Percentiles rank a stretch among this genome's conserved stretches.
Conservation (phyloP, 371 early-diverging fungal genomes). For the Thermomucor indicae-seudaticae region DNA sequence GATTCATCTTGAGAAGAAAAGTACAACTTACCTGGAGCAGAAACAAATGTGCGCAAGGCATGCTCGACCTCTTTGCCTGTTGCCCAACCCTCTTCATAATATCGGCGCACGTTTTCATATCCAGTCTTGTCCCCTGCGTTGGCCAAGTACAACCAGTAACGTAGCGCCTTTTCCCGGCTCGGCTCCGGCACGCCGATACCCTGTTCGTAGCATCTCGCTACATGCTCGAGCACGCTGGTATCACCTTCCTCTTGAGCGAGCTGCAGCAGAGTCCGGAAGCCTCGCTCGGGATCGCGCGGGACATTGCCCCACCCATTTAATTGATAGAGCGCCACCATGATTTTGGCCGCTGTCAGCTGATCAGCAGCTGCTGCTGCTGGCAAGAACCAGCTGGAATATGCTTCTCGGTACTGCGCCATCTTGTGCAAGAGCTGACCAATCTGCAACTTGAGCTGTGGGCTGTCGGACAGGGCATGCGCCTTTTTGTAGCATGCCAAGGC, state of each 20-base stretch:
- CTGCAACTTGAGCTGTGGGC: conserved; percentile 12
- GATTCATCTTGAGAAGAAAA: no score
- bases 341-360: conserved; percentile 12
- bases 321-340: conserved; percentile 25
- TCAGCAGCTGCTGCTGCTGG: conserved; percentile 3
- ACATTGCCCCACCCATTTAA: conserved; percentile 22
- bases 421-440: conserved; percentile 18
- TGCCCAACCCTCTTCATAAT: conserved; percentile 9
- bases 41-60: neutral
- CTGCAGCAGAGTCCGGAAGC: conserved; percentile 8
- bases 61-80: conserved; percentile 1
- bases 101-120: conserved; percentile 7
- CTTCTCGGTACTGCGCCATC: conserved; percentile 10
- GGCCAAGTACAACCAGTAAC: conserved; percentile 14
- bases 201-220: conserved; percentile 22
- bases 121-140: conserved; percentile 13
- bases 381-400: conserved; percentile 12
- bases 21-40: neutral
- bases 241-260: conserved; percentile 15
- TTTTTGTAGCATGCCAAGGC: conserved; percentile 19
- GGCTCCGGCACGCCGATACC: conserved; percentile 17
- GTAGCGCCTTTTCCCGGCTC: conserved; percentile 9
- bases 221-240: conserved; percentile 10
- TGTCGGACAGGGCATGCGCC: conserved; percentile 6
- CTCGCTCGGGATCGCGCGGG: conserved; percentile 5